phyloP scores from a whole-genome alignment of 2,329 filamentous ascomycete genomes.

The Fusarium torulosum region DNA sequence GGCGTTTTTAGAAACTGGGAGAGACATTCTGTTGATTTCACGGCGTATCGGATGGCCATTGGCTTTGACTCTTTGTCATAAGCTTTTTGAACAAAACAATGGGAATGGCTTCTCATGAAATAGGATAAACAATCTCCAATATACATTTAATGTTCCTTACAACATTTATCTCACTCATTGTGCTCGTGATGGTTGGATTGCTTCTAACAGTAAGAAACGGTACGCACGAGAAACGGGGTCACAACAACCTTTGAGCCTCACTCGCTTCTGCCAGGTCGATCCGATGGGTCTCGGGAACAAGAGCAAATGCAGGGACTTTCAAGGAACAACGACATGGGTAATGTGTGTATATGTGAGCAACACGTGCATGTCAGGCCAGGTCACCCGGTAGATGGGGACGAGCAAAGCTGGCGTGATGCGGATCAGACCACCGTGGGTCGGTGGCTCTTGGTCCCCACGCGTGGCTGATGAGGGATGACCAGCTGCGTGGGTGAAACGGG shows the following conservation, averaged over 20 bases:
- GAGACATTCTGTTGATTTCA: slow-evolving; percentile 25
- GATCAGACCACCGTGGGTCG: slow-evolving; percentile 46
- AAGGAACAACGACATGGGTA: slow-evolving; percentile 3
- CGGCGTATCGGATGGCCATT: slow-evolving; percentile 36
- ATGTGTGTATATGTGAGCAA: neutral
- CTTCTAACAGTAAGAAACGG: neutral
- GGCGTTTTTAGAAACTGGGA: slow-evolving; percentile 32
- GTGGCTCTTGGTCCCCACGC: slow-evolving; percentile 36
- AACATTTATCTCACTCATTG: neutral
- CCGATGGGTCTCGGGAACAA: slow-evolving; percentile 12
- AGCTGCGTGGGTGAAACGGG: slow-evolving; percentile 11
- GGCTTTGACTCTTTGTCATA: slow-evolving; percentile 20
- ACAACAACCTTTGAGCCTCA: neutral
- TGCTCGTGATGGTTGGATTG: neutral
- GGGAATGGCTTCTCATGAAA: slow-evolving; percentile 34
- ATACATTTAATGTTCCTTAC: slow-evolving; percentile 39
- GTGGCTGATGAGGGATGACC: slow-evolving; percentile 25
- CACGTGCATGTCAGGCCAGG: slow-evolving; percentile 36
- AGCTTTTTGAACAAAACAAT: slow-evolving; percentile 31
- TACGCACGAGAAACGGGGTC: neutral
- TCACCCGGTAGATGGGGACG: slow-evolving; percentile 19
- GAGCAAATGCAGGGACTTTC: slow-evolving; percentile 27
- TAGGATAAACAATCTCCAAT: slow-evolving; percentile 46
- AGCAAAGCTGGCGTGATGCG: slow-evolving; percentile 33
- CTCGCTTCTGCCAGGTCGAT: slow-evolving; percentile 12